Conservation (phyloP, 129 eudicot species). For the Chrysanthemum makinoi region DNA sequence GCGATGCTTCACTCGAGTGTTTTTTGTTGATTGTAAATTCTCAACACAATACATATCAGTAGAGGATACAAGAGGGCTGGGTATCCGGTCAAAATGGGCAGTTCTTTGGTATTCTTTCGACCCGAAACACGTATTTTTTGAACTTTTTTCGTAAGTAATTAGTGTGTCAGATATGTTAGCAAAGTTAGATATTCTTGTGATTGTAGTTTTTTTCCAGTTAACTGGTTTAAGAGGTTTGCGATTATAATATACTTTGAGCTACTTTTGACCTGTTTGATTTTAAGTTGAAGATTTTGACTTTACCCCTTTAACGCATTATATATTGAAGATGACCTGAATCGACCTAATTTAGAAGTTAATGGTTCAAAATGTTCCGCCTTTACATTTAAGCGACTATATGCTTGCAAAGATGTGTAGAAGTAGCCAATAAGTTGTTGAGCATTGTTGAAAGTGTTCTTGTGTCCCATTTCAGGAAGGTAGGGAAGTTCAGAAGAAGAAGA, state of each 20-base stretch:
- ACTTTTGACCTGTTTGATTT: background rate
- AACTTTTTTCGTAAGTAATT: too few relatives aligned
- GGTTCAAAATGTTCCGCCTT: background rate
- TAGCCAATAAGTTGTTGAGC: background rate
- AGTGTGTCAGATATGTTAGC: background rate
- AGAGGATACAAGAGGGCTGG: background rate
- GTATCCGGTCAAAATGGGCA: background rate
- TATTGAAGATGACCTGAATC: background rate
- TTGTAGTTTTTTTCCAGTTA: background rate
- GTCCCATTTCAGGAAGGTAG: constrained; percentile 74
- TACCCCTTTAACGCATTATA: background rate
- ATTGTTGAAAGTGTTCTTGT: background rate
- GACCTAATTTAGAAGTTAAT: background rate
- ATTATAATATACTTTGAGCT: background rate
- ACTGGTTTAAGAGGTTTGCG: background rate
- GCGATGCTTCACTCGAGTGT: background rate
- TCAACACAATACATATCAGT: background rate
- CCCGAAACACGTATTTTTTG: background rate
- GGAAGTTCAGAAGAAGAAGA: constrained; percentile 83
- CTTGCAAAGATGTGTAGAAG: background rate
- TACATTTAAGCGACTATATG: background rate
- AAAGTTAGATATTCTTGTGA: too few relatives aligned
- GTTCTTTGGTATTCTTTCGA: background rate
- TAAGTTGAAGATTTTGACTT: background rate
- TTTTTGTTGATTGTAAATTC: background rate